Evolutionary conservation across 495 filamentous ascomycete genomes (phyloP), one percentile per base, ranked within the genome.

Genomic region (Parathielavia hyrcaniae): DNA sequence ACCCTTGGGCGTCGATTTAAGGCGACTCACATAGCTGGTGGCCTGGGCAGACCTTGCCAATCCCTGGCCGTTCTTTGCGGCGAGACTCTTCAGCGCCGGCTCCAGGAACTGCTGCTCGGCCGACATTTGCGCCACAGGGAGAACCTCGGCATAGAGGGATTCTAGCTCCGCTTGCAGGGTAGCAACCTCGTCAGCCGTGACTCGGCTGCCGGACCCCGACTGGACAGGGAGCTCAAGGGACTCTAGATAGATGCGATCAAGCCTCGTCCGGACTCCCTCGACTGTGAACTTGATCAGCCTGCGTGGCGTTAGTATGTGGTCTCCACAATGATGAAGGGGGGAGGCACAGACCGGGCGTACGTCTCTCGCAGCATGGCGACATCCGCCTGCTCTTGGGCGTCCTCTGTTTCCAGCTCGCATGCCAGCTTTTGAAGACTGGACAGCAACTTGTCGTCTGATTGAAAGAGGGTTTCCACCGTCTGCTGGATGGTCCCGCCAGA

Each of bases 111-210:
- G 78, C 55, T 86, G 81, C 64, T 81, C 79, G 1, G 76, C 75
- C 23, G 80, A 79, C 75, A 86, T 82, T 58, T 85, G 80, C 4
- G 83, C 79, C 35, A 86, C 73, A 3, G 82, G 76, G 13, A 82
- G 75, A 59, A 86, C 82, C 58, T 86, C 83, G 0, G 81, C 76
- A 57, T 83, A 84, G 4, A 86, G 66, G 14, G 83, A 82, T 38
- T 83, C 82, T 5, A 86, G 64, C 54, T 86, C 83, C 41, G 79
- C 76, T 62, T 83, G 75, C 22, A 85, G 55, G 0, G 72, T 70
- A 19, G 67, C 47, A n/a, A 77, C 67, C 34, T 74, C 69, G 40
- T 65, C 63, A n/a, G 57, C 30, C 16, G 64, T 48, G 16, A 65
- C 61, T 35, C 58, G 60, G 36, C 34, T 50, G 16, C 48, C 58